Evolutionary conservation across 2,329 filamentous ascomycete species (phyloP), one percentile per base, ranked within the genome.

Genomic region (Dichotomopilus funicola): DNA sequence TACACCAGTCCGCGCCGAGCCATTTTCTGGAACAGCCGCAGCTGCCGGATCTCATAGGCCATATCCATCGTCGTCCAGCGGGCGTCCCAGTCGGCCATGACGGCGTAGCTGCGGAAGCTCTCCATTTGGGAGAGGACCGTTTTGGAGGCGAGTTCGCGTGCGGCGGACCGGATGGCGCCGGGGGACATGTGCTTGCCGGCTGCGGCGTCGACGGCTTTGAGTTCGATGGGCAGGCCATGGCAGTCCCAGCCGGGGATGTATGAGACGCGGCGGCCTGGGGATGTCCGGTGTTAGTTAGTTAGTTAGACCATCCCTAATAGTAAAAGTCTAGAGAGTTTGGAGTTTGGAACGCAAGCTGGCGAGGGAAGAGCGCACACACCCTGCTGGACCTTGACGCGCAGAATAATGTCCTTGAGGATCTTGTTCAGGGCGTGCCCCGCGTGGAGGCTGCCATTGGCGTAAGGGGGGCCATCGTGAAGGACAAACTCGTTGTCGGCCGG

Each of bases 241-340:
- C 94, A 99, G 69, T 99, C 95, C 94, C 94, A 99, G 46, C 94
- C 92, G 2, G 94, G 94, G 12, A 91, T 78, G 67, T 95, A 99
- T 41, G 84, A 78, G 37, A 97, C 85, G 59, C 82, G 79, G 63
- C 81, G 85, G 13, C 89, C 65, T 72, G 47, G n/a, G n/a, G n/a
- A n/a, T n/a, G n/a, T n/a, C n/a, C n/a, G n/a, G n/a, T n/a, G n/a
- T n/a, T n/a, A n/a, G n/a, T n/a, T n/a, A n/a, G n/a, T n/a, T n/a
- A n/a, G n/a, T n/a, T n/a, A n/a, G n/a, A n/a, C n/a, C n/a, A n/a
- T n/a, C n/a, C n/a, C n/a, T n/a, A n/a, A n/a, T n/a, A n/a, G n/a
- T n/a, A n/a, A n/a, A n/a, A n/a, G n/a, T n/a, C n/a, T n/a, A n/a
- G n/a, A n/a, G n/a, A n/a, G n/a, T n/a, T n/a, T n/a, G n/a, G n/a